Base-by-base conservation (phyloP, 352 stramenopile genomes). In the Pythium volutum region DNA sequence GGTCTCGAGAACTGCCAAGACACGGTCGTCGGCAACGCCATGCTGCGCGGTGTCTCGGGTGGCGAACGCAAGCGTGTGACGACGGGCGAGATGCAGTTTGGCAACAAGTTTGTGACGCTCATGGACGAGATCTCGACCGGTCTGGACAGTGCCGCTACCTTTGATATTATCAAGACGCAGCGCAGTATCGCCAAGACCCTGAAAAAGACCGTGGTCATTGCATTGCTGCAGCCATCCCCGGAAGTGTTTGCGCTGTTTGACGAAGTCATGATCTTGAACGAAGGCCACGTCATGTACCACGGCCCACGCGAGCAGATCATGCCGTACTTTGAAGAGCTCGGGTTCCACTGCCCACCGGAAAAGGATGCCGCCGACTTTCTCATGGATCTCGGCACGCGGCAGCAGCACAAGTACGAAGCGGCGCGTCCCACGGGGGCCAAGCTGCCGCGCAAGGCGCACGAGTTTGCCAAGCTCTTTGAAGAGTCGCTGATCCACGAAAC, bases 91-190 rank as follows among this genome's bases (percentile, higher is more conserved):
- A 98, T 98, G 79, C 67, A 88, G 33, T 82, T 91, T 42, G 70
- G 72, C 18, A 63, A 75, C 42, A 75, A 78, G 63, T 76, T 70
- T 16, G 75, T 97, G 15, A 48, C 81, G 10, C 73, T 93, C 47
- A 83, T 86, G 66, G 92, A 98, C 69, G 85, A 96, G 71, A 97
- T 98, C 66, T 91, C 74, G 45, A 98, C 90, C 29, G 94, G 94
- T 2, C 75, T 98, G 9, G 92, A 98, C 75, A 87, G 79, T 38
- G 81, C 87, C 1, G 93, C 89, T 3, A 96, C 91, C 3, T 97
- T 78, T 63, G 91, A 97, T 61, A 98, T 98, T 66, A 73, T 89
- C 61, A 68, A 63, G 38, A 68, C 43, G 11, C 57, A 95, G 11
- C 69, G 57, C 18, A 65, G 74, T 52, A 55, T 75, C 14, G 74